Conservation (phyloP, 148 eudicot species). For the Linanthus parryae region DNA sequence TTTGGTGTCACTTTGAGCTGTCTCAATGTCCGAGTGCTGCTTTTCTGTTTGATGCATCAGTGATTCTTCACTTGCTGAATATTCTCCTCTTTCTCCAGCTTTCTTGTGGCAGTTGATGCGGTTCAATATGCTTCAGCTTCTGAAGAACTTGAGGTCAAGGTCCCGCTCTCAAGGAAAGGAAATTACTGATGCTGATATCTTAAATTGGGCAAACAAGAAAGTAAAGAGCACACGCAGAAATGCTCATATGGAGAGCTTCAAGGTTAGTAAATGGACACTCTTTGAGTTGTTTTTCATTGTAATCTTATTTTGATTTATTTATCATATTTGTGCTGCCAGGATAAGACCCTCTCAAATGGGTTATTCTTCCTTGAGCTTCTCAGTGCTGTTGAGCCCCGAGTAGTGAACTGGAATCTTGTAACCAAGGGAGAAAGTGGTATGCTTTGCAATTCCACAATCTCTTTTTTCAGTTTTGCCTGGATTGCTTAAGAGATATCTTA, state of each 20-base stretch:
- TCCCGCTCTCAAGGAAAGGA: slow-evolving; percentile 87
- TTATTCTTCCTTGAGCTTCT: slow-evolving; percentile 94
- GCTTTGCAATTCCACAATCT: not conserved
- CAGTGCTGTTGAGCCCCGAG: slow-evolving; percentile 87
- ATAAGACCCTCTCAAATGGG: slow-evolving; percentile 77
- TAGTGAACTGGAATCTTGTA: slow-evolving; percentile 96
- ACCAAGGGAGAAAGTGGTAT: slow-evolving; percentile 91
- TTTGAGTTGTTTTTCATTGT: not conserved
- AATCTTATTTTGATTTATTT: slow-evolving; percentile 7
- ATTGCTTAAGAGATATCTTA: not conserved
- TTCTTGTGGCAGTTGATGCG: slow-evolving; percentile 98
- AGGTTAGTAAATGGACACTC: slow-evolving; percentile 32
- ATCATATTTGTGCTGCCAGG: no score
- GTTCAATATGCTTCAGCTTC: slow-evolving; percentile 81
- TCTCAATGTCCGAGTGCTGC: no score
- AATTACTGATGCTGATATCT: slow-evolving; percentile 73
- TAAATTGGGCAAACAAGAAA: slow-evolving; percentile 81
- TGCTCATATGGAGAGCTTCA: slow-evolving; percentile 76
- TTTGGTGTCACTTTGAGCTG: no score
- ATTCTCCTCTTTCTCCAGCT: slow-evolving; percentile 50
- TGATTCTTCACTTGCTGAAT: no score
- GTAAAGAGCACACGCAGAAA: slow-evolving; percentile 73
- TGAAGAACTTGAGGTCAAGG: slow-evolving; percentile 75
- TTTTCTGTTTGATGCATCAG: no score
- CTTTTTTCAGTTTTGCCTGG: not conserved